A percentile compares a stretch with the other conserved stretches of the same genome.
phyloP scores from a whole-genome alignment of 2,329 filamentous ascomycete genomes.

The Aspergillus sp. region DNA sequence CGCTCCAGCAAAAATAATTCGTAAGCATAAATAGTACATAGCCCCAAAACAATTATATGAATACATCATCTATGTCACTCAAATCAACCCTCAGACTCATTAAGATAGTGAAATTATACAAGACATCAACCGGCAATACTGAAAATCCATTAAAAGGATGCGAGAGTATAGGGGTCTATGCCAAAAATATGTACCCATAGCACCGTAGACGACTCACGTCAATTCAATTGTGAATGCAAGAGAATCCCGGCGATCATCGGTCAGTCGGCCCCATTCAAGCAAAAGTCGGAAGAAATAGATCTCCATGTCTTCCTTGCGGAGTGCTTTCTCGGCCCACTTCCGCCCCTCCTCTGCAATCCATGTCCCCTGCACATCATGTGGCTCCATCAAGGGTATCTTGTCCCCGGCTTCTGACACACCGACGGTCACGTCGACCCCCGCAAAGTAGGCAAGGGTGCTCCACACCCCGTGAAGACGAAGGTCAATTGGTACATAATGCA shows the following conservation, averaged over 20 bases:
- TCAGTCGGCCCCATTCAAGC: slow-evolving; percentile 69
- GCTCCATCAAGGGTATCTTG: slow-evolving; percentile 44
- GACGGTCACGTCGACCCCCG: slow-evolving; percentile 41
- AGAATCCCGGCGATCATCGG: slow-evolving; percentile 55
- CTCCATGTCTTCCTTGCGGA: slow-evolving; percentile 71
- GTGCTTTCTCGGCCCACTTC: slow-evolving; percentile 59
- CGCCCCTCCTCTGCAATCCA: slow-evolving; percentile 64
- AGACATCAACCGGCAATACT: too few relatives aligned
- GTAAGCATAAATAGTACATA: too few relatives aligned
- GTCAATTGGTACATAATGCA: slow-evolving; percentile 77
- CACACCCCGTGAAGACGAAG: slow-evolving; percentile 68
- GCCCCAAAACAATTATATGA: too few relatives aligned
- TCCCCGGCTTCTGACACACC: slow-evolving; percentile 34
- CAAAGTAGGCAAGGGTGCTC: slow-evolving; percentile 70
- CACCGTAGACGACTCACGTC: too few relatives aligned
- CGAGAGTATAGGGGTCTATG: too few relatives aligned
- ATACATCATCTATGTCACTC: too few relatives aligned
- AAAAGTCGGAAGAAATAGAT: slow-evolving; percentile 74
- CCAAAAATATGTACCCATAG: too few relatives aligned
- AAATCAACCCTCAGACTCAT: too few relatives aligned
- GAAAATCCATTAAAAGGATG: too few relatives aligned
- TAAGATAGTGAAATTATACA: too few relatives aligned
- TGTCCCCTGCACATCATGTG: slow-evolving; percentile 50
- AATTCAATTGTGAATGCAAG: slow-evolving; percentile 33
- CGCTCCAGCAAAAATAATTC: too few relatives aligned